A percentile compares a stretch with the other conserved stretches of the same genome.
Conservation (phyloP, 441 rosid species). For the Kokia cookei region DNA sequence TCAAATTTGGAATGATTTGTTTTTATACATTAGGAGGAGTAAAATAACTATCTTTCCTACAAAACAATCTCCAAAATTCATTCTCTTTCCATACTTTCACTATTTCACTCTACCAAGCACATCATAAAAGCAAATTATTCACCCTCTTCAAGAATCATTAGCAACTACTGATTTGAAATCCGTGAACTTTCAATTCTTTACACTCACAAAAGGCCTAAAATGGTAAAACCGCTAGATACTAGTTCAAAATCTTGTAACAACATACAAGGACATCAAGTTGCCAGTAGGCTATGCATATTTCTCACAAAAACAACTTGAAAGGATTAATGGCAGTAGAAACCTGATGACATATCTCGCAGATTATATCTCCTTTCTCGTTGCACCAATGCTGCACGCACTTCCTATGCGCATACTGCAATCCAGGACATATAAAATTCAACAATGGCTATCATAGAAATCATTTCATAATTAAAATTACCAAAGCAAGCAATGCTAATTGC, state of each 20-base stretch:
- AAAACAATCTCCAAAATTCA: neutral
- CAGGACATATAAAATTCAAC: neutral
- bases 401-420: constrained; percentile 72
- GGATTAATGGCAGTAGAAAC: neutral
- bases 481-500: neutral
- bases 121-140: neutral
- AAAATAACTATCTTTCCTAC: neutral
- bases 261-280: neutral
- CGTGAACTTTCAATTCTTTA: neutral
- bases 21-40: neutral
- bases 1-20: neutral
- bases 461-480: neutral
- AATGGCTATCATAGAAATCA: neutral
- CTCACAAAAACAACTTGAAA: neutral
- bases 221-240: neutral
- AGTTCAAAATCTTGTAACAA: neutral
- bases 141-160: neutral
- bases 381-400: constrained; percentile 94
- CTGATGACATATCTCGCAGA: constrained; percentile 68
- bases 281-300: neutral
- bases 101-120: neutral
- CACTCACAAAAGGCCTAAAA: neutral
- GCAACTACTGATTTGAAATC: neutral
- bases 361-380: constrained; percentile 78
- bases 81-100: neutral